Base-by-base conservation (phyloP, 208 protist species). In the Crithidia thermophila region DNA sequence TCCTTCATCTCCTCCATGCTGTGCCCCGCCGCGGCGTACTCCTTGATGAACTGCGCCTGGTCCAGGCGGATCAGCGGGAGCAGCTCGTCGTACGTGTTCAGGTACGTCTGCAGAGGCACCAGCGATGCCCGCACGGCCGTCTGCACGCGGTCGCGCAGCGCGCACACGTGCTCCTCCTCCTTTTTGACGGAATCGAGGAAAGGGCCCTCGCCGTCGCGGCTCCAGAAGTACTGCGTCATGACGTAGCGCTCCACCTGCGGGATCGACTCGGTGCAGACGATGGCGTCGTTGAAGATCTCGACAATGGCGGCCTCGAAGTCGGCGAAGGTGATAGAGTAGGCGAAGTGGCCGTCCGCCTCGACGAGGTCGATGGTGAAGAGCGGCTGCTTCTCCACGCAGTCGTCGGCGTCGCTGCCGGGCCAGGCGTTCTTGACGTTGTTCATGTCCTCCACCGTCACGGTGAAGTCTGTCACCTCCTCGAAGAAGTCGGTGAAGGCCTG, bases 161-260 rank as follows among this genome's bases (percentile, higher is more conserved):
- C 59, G 6, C 79, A 77, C 30, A 98, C 93, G 34, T 72, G 86
- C 56, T 94, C 91, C 67, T 98, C 93, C 52, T 90, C 68, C 72
- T 88, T 77, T 27, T 87, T 87, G 10, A 97, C 94, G 8, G 88
- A 93, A 49, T 94, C 91, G 27, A 97, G 84, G 58, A 94, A 95
- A 0, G 94, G 96, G 5, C 90, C 95, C 40, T 97, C 89, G 28
- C 82, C 90, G 63, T 98, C 94, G 53, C 88, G 82, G 45, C 79
- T 78, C 91, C 94, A 98, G 62, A 98, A 98, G 74, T 98, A 98
- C 72, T 96, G 90, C 56, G 86, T 79, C 94, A 98, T 98, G 42
- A 97, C 94, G 81, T 90, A 97, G 42, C 92, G 93, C 72, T 98
- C 94, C 47, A 98, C 87, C 75, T 98, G 94, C 42, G 94, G 94